Base-by-base conservation (phyloP, 371 early-diverging fungal genomes). In the Umbelopsis sp. region DNA sequence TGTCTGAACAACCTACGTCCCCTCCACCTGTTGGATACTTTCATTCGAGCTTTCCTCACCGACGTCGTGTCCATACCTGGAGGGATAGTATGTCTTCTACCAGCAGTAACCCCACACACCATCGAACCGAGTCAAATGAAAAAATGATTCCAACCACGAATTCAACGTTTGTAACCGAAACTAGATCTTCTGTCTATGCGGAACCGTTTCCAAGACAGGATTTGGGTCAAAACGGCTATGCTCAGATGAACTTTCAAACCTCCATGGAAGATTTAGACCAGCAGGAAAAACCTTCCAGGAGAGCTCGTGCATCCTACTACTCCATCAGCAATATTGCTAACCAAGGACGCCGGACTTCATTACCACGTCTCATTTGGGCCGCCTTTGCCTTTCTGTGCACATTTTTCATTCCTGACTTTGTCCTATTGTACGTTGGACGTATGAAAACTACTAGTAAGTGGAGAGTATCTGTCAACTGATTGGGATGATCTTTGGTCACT, bases 381-480 rank as follows among this genome's bases (percentile, higher is more conserved):
- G 51, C 67, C 32, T 69, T 75, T 52, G 64, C 78, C 65, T 65
- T 53, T 63, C 50, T 72, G 10, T 70, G 75, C 63, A 78, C 78
- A 7, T 69, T 78, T 50, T 67, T 73, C 62, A 64, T 78, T 38
- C 78, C 78, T 25, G 66, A 78, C 50, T 63, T 73, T 24, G 12
- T 73, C 18, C 68, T 77, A n/a, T 69, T 69, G 50, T 74, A 77
- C 74, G 69, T 78, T 53, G 74, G 74, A 32, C 69, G 77, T 62
- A 63, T 79, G 65, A 66, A 66, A 44, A 78, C 74, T 66, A 63
- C 74, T 65, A 75, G 82, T 74, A 77, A 67, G 50, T 32, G 22
- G 16, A 45, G 22, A 22, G 25, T 63, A 25, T 10, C 46, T 46
- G 5, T 46, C 25, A 44, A 44, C 25, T n/a, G 29, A 8, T 44